Percentiles rank a stretch among this genome's conserved stretches.
These are phyloP conservation scores for Strigomonas culicis DNA, from an alignment of 208 protist genomes.

Conservation along the genomic window DNA sequence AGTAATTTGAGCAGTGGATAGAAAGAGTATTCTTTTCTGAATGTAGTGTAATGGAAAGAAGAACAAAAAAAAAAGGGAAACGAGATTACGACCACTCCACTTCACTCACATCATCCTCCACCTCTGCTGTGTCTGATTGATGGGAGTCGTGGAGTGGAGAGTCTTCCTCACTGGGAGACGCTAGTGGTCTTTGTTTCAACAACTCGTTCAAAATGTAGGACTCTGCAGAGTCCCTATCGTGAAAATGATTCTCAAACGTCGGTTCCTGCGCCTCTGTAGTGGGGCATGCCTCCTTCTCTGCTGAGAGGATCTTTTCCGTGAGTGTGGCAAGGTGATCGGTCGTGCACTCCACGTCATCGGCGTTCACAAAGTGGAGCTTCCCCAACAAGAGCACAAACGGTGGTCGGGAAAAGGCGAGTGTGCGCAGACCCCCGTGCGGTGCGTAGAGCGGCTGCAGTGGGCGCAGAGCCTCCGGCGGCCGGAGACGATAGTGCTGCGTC, in stretches of 20 bases:
- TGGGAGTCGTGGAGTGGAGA: too few relatives aligned
- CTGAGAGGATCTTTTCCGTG: neutral
- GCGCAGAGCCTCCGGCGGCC: neutral
- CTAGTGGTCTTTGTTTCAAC: too few relatives aligned
- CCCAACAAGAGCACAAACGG: slow-evolving; percentile 24
- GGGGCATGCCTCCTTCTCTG: neutral
- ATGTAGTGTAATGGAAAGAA: neutral
- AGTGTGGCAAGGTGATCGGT: neutral
- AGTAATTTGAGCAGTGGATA: too few relatives aligned
- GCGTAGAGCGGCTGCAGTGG: neutral
- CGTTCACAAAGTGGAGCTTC: slow-evolving; percentile 29
- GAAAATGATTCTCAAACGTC: too few relatives aligned
- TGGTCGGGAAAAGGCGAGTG: slow-evolving; percentile 15
- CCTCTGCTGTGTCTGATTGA: too few relatives aligned
- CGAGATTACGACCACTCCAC: neutral
- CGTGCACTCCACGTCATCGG: slow-evolving; percentile 24
- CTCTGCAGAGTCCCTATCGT: too few relatives aligned
- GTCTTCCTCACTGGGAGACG: too few relatives aligned
- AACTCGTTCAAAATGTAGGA: too few relatives aligned
- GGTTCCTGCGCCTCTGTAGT: too few relatives aligned
- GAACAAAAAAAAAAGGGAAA: neutral
- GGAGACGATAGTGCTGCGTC: neutral
- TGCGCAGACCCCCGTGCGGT: neutral
- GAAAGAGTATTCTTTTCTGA: neutral
- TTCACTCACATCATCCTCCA: too few relatives aligned